Base-by-base conservation (phyloP, 805 yeast genomes). In the Barnettozyma sp. region DNA sequence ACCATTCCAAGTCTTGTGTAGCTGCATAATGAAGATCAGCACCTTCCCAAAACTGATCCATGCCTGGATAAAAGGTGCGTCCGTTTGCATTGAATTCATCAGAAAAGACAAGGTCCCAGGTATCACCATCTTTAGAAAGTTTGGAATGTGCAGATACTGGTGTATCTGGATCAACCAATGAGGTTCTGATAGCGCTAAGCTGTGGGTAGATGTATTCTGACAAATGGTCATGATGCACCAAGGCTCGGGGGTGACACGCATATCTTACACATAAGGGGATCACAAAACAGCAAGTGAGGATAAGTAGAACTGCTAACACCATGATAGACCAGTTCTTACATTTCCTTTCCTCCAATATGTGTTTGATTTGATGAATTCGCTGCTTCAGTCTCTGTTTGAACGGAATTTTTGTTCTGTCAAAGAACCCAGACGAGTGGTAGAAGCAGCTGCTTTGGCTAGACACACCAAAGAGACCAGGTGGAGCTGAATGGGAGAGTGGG, bases 141-240 rank as follows among this genome's bases (percentile, higher is more conserved):
- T 68, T 71, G 0, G 70, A 63, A 27, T 38, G 35, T 5, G 70
- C 73, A 1, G 52, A 51, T 3, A 41, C 26, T 0, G 90, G 92
- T 4, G 92, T 82, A 51, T 82, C 92, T 3, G 76, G 73, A 50
- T 83, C 94, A 12, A 83, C 60, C 30, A 82, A 59, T n/a, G 56
- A 42, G 0, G 81, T 65, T 44, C 92, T 62, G 36, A 81, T 67
- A 2, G 83, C 78, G 23, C 69, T 50, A 22, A 82, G 62, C 12
- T 58, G 57, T 4, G 78, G 78, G 50, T 80, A 82, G 10, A 52
- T 45, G 52, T 82, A 81, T 10, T 52, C 46, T 0, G 80, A 61
- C 45, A 77, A 59, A 9, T 63, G 43, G 35, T 66, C 73, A 38
- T 52, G 45, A 16, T 54, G 58, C 11, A 45, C 33, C 7, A 25